A percentile compares a stretch with the other conserved stretches of the same genome.
These are phyloP conservation scores for Phaeosphaeria sp. DNA, from an alignment of 2,329 filamentous ascomycete species.

Conservation along the genomic window DNA sequence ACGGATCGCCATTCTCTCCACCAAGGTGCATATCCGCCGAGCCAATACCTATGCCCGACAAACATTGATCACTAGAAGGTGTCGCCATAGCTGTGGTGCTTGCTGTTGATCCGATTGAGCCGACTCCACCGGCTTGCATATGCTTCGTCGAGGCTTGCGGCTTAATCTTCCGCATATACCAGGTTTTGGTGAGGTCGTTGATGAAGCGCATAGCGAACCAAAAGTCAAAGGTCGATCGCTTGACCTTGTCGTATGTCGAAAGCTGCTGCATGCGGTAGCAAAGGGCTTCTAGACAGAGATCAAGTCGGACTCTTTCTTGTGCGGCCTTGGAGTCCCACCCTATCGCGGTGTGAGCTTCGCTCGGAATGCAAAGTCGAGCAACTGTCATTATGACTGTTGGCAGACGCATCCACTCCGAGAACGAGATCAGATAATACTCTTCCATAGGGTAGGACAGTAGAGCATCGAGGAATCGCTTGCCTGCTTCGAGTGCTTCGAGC, in stretches of 20 bases:
- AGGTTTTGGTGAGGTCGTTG: slow-evolving; percentile 35
- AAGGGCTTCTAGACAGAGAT: slow-evolving; percentile 41
- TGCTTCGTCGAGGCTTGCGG: not conserved
- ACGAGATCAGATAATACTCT: slow-evolving; percentile 40
- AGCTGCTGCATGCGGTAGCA: slow-evolving; percentile 43
- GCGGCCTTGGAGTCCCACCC: slow-evolving; percentile 44
- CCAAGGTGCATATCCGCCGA: slow-evolving; percentile 6
- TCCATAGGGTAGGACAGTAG: slow-evolving; percentile 75
- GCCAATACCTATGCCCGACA: not conserved
- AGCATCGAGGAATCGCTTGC: slow-evolving; percentile 70
- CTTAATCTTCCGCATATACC: slow-evolving; percentile 39
- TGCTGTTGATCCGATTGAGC: slow-evolving; percentile 10
- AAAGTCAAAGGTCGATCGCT: slow-evolving; percentile 37
- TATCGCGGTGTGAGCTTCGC: slow-evolving; percentile 22
- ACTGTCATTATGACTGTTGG: slow-evolving; percentile 39
- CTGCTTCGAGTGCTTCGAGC: slow-evolving; percentile 63
- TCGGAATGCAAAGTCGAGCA: slow-evolving; percentile 38
- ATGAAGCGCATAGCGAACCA: slow-evolving; percentile 41
- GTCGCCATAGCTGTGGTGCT: slow-evolving; percentile 8
- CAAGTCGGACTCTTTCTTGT: slow-evolving; percentile 38
- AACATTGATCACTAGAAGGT: slow-evolving; percentile 1
- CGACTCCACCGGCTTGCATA: not conserved
- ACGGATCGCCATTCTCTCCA: slow-evolving; percentile 19
- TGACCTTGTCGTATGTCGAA: slow-evolving; percentile 31
- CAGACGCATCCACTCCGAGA: slow-evolving; percentile 43